These are phyloP conservation scores for Trichoderma sp. DNA, from an alignment of 2,329 filamentous ascomycete genomes.

Conservation along the genomic window DNA sequence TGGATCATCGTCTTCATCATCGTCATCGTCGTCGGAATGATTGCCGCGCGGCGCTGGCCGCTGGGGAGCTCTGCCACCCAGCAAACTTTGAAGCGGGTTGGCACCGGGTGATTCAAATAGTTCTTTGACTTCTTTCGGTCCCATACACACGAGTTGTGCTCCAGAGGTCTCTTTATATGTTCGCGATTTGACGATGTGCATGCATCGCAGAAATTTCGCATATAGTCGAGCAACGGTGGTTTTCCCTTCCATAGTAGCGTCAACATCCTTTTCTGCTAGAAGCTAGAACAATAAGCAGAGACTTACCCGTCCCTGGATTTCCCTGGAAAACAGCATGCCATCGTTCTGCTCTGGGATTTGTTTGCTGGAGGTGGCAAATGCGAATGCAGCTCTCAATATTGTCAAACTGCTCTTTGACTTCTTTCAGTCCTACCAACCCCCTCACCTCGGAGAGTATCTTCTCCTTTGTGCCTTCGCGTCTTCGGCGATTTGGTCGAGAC, in stretches of 20 bases:
- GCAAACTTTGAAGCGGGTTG: neutral
- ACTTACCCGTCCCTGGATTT: slow-evolving; percentile 6
- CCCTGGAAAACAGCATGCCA: neutral
- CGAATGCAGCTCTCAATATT: neutral
- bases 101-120: neutral
- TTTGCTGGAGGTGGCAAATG: neutral
- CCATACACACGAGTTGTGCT: slow-evolving; percentile 1
- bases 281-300: neutral
- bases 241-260: neutral
- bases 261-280: neutral
- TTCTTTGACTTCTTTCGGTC: neutral
- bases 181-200: neutral
- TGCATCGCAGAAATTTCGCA: neutral
- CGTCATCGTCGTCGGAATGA: neutral
- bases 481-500: neutral
- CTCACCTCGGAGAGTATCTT: neutral
- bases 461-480: neutral
- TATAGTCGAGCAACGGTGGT: neutral
- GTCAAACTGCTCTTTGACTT: neutral
- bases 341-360: neutral
- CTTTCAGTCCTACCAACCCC: neutral
- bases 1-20: neutral
- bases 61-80: neutral
- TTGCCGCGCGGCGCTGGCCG: neutral
- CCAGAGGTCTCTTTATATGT: slow-evolving; percentile 1